Base-by-base conservation (phyloP, 2,329 filamentous ascomycete genomes). In the Xylaria arbuscula region DNA sequence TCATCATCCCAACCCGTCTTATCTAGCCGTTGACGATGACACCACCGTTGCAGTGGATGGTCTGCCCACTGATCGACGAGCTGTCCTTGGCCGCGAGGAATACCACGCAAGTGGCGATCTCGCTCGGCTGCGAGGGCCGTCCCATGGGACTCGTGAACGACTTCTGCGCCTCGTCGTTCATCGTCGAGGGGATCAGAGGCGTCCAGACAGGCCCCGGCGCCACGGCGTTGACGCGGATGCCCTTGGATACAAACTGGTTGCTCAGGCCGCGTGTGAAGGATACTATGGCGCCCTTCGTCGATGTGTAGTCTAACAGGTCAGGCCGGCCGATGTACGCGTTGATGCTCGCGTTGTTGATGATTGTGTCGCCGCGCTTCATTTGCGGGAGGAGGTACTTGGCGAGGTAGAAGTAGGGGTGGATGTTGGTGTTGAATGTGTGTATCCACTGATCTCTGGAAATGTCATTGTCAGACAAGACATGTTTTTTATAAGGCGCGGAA, bases 291-390 rank as follows among this genome's bases (percentile, higher is more conserved):
- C 92, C 92, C 78, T 93, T 93, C 32, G 90, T 93, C 1, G 90
- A 89, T 0, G 92, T 94, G 82, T 96, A 95, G 80, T 96, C 92
- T 57, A 96, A 87, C 1, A 95, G 85, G 74, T 95, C 92, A 0
- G 90, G 90, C 1, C 92, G 90, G 47, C 93, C 93, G 66, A 94
- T 87, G 81, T 95, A 96, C 32, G 90, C 92, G 78, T 95, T 95
- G 78, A 96, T 90, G 38, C 91, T 94, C 53, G 92, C 90, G 77
- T 93, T 94, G 83, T 95, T 96, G 85, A 97, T 93, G 78, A 97
- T 93, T 32, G 88, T 89, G 64, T 88, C 86, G 42, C 93, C 93
- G n/a, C 80, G 79, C 76, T 88, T 87, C 89, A 96, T 92, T 80
- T 94, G 90, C 0, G 89, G 89, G 11, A 96, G 84, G 13, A 86